Evolutionary conservation across 2,329 filamentous ascomycete genomes (phyloP), one percentile per base, ranked within the genome.

Genomic region (Diaporthe humulicola): DNA sequence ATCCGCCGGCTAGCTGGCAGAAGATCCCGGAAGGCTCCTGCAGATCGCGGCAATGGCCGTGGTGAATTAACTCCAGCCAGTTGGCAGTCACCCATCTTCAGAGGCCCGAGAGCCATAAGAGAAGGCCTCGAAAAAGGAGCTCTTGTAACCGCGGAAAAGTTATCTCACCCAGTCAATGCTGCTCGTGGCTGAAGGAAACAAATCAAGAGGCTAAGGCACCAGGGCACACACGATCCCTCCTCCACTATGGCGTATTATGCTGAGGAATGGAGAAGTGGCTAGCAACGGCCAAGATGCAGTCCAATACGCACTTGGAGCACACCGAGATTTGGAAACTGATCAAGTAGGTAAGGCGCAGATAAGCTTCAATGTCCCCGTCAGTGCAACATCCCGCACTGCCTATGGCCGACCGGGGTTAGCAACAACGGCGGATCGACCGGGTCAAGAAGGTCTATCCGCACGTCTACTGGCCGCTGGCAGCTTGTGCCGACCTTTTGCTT

Each of bases 331-430:
- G 57, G 25, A 33, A 61, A 38, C 57, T 52, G 57, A 56, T 52
- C 48, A 54, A 61, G 66, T 33, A 74, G 57, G 73, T 70, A 40
- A 64, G 56, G 66, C 56, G 69, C 69, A 67, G 50, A 38, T 61
- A 57, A 72, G 57, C 50, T 69, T 66, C 73, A 38, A 30, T 72
- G 33, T 33, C 58, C 57, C 50, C 42, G 40, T 42, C 61, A 54
- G 66, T 64, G 50, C 40, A n/a, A 74, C 70, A 64, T 60, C 54
- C 52, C 45, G 73, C 42, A 45, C 25, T 30, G 50, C 38, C 64
- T 33, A 48, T 54, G 50, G 42, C 58, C 57, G 48, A 60, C 40
- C 70, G 70, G 57, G 57, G 48, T 61, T 45, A 67, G n/a, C 48
- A 56, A 36, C 50, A 56, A 67, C 42, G 50, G 57, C 45, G 30